Conservation (phyloP, 192 early-diverging fungal genomes). For the Gamsiella multidivaricata region DNA sequence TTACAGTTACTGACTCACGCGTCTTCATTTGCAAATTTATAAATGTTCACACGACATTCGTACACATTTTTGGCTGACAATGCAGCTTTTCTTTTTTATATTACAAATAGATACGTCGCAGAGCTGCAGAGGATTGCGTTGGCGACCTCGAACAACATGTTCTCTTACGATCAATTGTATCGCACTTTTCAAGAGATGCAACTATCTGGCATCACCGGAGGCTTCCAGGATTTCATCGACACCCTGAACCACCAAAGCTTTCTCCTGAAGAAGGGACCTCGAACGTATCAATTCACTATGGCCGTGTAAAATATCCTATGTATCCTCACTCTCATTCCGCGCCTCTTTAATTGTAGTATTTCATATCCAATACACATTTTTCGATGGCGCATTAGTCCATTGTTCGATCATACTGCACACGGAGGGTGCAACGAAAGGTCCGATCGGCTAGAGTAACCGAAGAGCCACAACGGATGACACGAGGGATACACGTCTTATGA, state of each 20-base stretch:
- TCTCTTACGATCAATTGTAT: constrained; percentile 73
- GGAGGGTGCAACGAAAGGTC: no score
- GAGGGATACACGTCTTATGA: no score
- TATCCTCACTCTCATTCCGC: neutral
- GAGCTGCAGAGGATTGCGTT: constrained; percentile 68
- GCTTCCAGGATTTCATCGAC: constrained; percentile 77
- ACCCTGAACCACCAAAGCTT: constrained; percentile 80
- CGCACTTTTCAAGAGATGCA: constrained; percentile 51
- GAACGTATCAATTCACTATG: constrained; percentile 68
- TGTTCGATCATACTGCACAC: no score
- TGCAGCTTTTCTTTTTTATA: neutral
- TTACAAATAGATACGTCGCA: constrained; percentile 62
- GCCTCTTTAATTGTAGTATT: no score
- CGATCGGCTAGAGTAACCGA: no score
- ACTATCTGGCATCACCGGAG: constrained; percentile 61
- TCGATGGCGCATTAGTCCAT: no score
- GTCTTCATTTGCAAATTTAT: neutral
- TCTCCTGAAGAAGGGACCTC: constrained; percentile 75
- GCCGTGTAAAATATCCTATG: constrained; percentile 17
- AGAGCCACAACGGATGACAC: neutral
- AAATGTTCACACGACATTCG: neutral
- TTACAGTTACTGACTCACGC: no score
- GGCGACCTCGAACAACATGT: constrained; percentile 73
- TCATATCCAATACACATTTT: no score
- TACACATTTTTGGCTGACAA: neutral